These are phyloP conservation scores for Trypanosoma grayi DNA, from an alignment of 208 protist species.

Conservation along the genomic window DNA sequence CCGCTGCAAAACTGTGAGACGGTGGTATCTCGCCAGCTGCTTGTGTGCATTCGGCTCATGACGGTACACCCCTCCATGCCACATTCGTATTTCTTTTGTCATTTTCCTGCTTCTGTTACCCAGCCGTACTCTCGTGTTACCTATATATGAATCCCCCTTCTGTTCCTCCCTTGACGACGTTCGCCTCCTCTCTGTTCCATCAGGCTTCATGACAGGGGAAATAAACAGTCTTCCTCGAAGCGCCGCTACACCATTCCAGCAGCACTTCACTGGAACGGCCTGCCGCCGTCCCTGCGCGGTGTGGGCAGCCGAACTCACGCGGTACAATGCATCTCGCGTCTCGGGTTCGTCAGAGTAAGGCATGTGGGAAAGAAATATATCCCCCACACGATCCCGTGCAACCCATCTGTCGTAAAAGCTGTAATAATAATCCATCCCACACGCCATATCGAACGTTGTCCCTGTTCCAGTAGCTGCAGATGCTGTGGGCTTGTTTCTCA, in stretches of 20 bases:
- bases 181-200: background rate
- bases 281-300: background rate
- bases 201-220: background rate
- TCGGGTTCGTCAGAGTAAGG: slow-evolving; percentile 54
- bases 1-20: background rate
- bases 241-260: slow-evolving; percentile 76
- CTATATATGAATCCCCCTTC: background rate
- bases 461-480: background rate
- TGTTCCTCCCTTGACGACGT: background rate
- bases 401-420: slow-evolving; percentile 80
- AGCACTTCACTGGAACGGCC: slow-evolving; percentile 68
- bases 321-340: slow-evolving; percentile 41
- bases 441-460: slow-evolving; percentile 76
- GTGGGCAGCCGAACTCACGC: slow-evolving; percentile 13
- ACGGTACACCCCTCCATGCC: slow-evolving; percentile 1
- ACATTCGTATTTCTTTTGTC: background rate
- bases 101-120: background rate
- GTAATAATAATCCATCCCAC: slow-evolving; percentile 83
- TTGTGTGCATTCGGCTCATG: background rate
- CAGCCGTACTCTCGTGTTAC: background rate
- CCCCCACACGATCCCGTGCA: slow-evolving; percentile 40
- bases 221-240: slow-evolving; percentile 65
- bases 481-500: slow-evolving; percentile 3
- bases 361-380: slow-evolving; percentile 28
- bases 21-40: background rate